A percentile compares a stretch with the other conserved stretches of the same genome.
These are phyloP conservation scores for Begonia fuchsioides DNA, from an alignment of 306 rosid genomes.

Conservation along the genomic window DNA sequence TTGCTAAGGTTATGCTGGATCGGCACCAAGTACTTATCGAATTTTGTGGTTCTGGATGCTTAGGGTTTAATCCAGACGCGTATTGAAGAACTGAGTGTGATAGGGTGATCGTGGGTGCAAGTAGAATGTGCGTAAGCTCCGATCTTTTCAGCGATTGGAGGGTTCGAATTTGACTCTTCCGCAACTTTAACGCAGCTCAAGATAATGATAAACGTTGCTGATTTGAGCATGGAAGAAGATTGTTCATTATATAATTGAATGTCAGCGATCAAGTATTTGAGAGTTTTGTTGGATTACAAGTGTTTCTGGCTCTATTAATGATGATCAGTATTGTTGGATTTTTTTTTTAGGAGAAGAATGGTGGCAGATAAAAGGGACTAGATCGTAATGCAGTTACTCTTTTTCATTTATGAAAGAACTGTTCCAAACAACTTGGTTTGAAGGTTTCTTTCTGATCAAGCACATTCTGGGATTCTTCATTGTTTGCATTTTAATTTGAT, in stretches of 20 bases:
- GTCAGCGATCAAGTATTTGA: slow-evolving; percentile 24
- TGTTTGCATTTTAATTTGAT: too few species aligned
- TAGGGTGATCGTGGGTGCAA: slow-evolving; percentile 9
- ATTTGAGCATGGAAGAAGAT: slow-evolving; percentile 60
- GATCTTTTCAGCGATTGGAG: slow-evolving; percentile 16
- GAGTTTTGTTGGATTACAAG: too few species aligned
- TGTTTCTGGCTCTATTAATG: too few species aligned
- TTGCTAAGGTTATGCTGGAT: slow-evolving; percentile 43
- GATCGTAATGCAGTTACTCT: too few species aligned
- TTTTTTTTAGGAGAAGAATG: too few species aligned
- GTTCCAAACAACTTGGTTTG: too few species aligned
- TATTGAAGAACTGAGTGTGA: slow-evolving; percentile 13
- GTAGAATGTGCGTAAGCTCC: slow-evolving; percentile 18
- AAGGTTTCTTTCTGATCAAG: too few species aligned
- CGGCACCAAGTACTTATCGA: slow-evolving; percentile 22
- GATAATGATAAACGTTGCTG: slow-evolving; percentile 24
- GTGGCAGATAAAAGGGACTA: too few species aligned
- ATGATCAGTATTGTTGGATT: too few species aligned
- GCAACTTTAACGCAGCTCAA: slow-evolving; percentile 29
- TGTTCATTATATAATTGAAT: slow-evolving; percentile 27
- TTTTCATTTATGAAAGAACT: too few species aligned
- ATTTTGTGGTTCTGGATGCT: slow-evolving; percentile 15
- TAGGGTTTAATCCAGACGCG: slow-evolving; percentile 26
- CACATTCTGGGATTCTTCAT: too few species aligned
- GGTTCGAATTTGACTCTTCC: slow-evolving; percentile 18